Percentiles rank a stretch among this genome's conserved stretches.
Evolutionary conservation across 1,139 yeast genomes (phyloP).

Genomic region (Hanseniaspora sp.): DNA sequence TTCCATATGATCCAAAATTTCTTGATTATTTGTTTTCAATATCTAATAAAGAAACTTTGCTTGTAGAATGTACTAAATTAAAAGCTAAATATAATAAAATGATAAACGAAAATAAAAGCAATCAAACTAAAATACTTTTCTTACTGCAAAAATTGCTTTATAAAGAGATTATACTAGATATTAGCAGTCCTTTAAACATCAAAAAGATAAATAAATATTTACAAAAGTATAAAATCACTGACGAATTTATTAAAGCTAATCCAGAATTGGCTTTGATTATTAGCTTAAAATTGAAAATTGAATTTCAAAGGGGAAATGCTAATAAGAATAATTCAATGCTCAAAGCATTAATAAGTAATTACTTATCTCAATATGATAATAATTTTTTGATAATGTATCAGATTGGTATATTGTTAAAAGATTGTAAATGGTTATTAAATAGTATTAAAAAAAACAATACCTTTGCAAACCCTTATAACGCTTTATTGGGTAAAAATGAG

Average conservation of each 20-base stretch:
- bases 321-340: background rate
- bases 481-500: background rate
- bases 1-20: background rate
- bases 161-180: background rate
- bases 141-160: slow-evolving; percentile 1
- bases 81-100: background rate
- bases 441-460: background rate
- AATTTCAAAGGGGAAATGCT: background rate
- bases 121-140: background rate
- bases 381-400: slow-evolving; percentile 7
- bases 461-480: background rate
- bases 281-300: background rate
- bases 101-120: background rate
- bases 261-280: background rate
- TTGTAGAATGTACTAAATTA: background rate
- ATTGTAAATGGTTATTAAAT: slow-evolving; percentile 10
- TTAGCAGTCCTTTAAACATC: background rate
- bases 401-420: background rate
- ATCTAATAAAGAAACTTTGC: background rate
- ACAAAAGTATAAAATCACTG: background rate
- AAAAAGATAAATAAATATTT: slow-evolving; percentile 1
- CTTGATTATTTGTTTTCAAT: background rate
- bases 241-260: background rate
- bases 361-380: background rate
- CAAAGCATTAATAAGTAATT: background rate